Base-by-base conservation (phyloP, 2,329 filamentous ascomycete species). In the Diaporthe ampelina region DNA sequence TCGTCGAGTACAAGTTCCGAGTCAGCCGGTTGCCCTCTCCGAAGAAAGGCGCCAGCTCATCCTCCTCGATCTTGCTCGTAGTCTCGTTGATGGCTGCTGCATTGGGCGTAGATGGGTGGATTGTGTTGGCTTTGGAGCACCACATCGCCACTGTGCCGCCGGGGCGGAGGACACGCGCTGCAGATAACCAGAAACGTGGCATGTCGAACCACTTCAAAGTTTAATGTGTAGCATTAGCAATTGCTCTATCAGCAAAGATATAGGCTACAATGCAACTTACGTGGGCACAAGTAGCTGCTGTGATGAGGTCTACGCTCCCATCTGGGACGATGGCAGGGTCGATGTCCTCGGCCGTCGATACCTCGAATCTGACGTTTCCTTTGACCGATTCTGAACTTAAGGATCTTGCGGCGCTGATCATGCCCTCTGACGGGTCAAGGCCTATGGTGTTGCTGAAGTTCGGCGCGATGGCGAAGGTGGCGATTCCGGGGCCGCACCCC, bases 401-500 rank as follows among this genome's bases (percentile, higher is more conserved):
- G 0, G 81, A 77, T 0, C 81, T 81, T 4, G 89, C 89, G 0
- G 84, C 82, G 17, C 74, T 78, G 67, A 91, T 87, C 90, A 91
- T 92, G 56, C 85, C 86, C 19, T 82, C 80, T 2, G 86, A 85
- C 0, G 88, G 84, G 75, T 92, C 90, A 17, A 89, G 77, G 7
- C 88, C 90, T 21, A 87, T 80, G 10, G 82, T 86, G 35, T 82
- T 78, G 0, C 78, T 73, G 77, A 91, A 91, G 45, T 82, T 82
- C 0, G 81, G 79, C 0, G 86, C 85, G 1, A 91, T 82, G 7
- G 81, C 82, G 3, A 85, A 84, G 0, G 84, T 84, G 0, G 86
- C 87, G 17, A 80, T 86, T 5, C 90, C 90, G 0, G 90, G 89
- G 0, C 90, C 89, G 77, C 88, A 91, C 43, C 90, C 90, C 8